phyloP scores from a whole-genome alignment of 202 grass and related monocot genomes.

The Dendrocalamus latiflorus region DNA sequence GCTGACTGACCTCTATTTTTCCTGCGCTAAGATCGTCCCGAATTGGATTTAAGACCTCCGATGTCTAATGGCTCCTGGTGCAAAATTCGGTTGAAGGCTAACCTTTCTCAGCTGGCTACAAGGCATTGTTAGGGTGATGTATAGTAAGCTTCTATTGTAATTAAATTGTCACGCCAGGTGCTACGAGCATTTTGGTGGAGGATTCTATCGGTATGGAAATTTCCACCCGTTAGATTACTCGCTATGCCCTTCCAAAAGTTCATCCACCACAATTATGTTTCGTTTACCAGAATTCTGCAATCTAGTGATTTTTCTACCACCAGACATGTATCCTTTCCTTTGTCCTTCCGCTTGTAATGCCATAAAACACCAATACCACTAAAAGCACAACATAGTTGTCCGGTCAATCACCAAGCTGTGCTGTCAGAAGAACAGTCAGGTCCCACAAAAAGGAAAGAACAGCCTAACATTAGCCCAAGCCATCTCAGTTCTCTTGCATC shows the following conservation, averaged over 20 bases:
- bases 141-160: slow-evolving; percentile 22
- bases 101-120: slow-evolving; percentile 5
- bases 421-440: not conserved
- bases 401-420: slow-evolving; percentile 25
- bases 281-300: not conserved
- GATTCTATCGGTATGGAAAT: not conserved
- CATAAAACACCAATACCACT: not conserved
- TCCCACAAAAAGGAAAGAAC: not conserved
- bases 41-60: not conserved
- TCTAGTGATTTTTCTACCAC: not conserved
- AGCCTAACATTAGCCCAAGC: not conserved
- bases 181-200: not conserved
- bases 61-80: not conserved
- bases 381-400: not conserved
- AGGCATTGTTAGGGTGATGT: slow-evolving; percentile 13
- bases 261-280: not conserved
- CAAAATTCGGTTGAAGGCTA: not conserved
- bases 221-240: not conserved
- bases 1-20: not conserved
- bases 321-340: not conserved
- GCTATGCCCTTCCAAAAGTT: slow-evolving; percentile 8
- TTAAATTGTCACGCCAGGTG: slow-evolving; percentile 12
- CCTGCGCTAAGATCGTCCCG: not conserved
- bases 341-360: not conserved
- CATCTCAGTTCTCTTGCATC: too few species aligned